A percentile compares a stretch with the other conserved stretches of the same genome.
Evolutionary conservation across 352 stramenopile genomes (phyloP).

Genomic region (Globisporangium alternatum): DNA sequence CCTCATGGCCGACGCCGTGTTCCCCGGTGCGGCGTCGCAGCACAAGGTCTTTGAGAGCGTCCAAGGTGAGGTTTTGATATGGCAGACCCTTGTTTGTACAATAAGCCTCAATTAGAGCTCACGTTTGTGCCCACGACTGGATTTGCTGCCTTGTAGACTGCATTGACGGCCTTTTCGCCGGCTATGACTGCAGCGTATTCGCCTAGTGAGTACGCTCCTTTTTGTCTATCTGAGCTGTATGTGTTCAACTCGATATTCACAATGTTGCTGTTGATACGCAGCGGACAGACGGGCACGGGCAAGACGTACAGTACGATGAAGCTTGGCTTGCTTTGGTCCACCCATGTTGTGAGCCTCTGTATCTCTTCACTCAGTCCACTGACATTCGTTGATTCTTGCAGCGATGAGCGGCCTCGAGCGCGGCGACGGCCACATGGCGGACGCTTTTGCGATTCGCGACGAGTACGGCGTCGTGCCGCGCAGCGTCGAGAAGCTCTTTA

Average conservation of each 20-base stretch:
- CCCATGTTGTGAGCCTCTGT: not conserved
- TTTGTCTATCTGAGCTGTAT: not conserved
- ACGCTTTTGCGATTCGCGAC: slow-evolving; percentile 21
- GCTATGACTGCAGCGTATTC: slow-evolving; percentile 72
- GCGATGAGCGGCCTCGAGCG: slow-evolving; percentile 62
- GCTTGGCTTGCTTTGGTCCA: not conserved
- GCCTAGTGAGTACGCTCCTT: slow-evolving; percentile 42
- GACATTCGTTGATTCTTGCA: slow-evolving; percentile 6
- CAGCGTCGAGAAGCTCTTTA: slow-evolving; percentile 53
- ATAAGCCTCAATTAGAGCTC: too few relatives aligned
- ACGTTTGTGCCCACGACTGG: not conserved
- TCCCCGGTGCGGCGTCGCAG: slow-evolving; percentile 34
- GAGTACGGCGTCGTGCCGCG: slow-evolving; percentile 55
- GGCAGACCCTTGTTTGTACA: not conserved
- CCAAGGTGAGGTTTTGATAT: slow-evolving; percentile 28
- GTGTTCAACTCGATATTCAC: slow-evolving; percentile 5
- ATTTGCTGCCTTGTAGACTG: slow-evolving; percentile 34
- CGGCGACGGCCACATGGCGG: slow-evolving; percentile 11
- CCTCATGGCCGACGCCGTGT: slow-evolving; percentile 51
- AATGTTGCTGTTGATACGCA: slow-evolving; percentile 17
- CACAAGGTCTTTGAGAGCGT: slow-evolving; percentile 49
- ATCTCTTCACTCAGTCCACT: not conserved
- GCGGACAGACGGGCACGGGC: slow-evolving; percentile 63
- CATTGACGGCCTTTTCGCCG: slow-evolving; percentile 51
- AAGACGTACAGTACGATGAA: slow-evolving; percentile 53